Evolutionary conservation across 306 rosid genomes (phyloP), one percentile per base, ranked within the genome.

Genomic region (Rubus idaeus): DNA sequence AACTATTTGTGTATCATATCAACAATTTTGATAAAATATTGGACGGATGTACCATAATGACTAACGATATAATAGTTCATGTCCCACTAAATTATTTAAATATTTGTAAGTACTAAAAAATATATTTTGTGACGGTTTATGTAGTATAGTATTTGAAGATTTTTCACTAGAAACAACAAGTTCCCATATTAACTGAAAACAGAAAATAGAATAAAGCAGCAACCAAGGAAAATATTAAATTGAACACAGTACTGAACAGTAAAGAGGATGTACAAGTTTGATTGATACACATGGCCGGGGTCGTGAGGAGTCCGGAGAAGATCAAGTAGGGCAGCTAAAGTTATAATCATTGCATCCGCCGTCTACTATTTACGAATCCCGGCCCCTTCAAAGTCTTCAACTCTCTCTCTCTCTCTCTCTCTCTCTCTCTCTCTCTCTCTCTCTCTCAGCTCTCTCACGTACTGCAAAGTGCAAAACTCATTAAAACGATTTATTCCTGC

Each of bases 311-410:
- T 52, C 57, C 4, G 57, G 35, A 30, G 35, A 30, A 30, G 35
- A 2, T 30, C 35, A 30, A 30, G 35, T 30, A 30, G 35, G 57
- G 20, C 57, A 17, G 57, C 35, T 0, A 30, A 30, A 52, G 7
- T 4, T 52, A 52, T 52, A 51, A 70, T 70, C 45, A 71, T 71
- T 71, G 75, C 75, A 17, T 52, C 57, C 57, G 57, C 57, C 57
- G 57, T 52, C 57, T 17, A 21, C 20, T 52, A 52, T 52, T 52
- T 52, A 52, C 57, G 0, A 16, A 5, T 52, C 57, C 57, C 35
- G 2, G 35, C 2, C 21, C n/a, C 20, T 52, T 52, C 57, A 52
- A 52, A 52, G 57, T 16, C 57, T 52, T 52, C 57, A 23, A 23
- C 75, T 30, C 35, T 70, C 35, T 50, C 45, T 8, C 42, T 1